Evolutionary conservation across 2,329 filamentous ascomycete species (phyloP), one percentile per base, ranked within the genome.

Genomic region (Fusarium multiceps): DNA sequence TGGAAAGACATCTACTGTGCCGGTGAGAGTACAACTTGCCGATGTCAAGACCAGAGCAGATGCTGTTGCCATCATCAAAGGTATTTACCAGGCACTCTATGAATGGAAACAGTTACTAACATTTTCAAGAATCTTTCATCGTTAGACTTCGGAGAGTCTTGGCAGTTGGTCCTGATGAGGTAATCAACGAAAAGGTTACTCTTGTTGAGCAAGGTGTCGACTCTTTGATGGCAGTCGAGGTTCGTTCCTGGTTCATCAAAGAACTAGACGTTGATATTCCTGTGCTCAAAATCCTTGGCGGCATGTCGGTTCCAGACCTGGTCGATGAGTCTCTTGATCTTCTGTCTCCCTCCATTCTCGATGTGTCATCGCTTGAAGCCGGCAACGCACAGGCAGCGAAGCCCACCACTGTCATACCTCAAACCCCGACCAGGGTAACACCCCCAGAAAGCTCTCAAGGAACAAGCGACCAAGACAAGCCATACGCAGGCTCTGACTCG

Each of bases 181-280:
- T 37, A 18, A 37, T 37, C 4, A 37, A 37, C 1, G 32, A 37
- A 6, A 37, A 46, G 20, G 46, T 28, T 6, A 30, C 18, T 60
- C 6, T 54, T 57, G 18, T 57, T 60, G 58, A n/a, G 10, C 10
- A 27, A 37, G 2, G 53, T 23, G 8, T 60, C 3, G 58, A 60
- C 28, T 60, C 58, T 0, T 43, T 60, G 8, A 12, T 60, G 12
- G 50, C 51, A 4, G 58, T 60, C 4, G 58, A 60, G 18, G 48
- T 60, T 2, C 51, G 58, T 2, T 60, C 58, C 6, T 60, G 53
- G 58, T 60, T 60, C 27, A 23, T 60, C 16, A 57, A 60, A n/a
- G 49, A 55, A 13, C 11, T 60, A 1, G 51, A 60, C 4, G 43
- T 60, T 12, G 49, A 60, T 6, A 54, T 57, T 0, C 58, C 58